These are phyloP conservation scores for Cucurbita argyrosperma DNA, from an alignment of 306 rosid species.

Conservation along the genomic window DNA sequence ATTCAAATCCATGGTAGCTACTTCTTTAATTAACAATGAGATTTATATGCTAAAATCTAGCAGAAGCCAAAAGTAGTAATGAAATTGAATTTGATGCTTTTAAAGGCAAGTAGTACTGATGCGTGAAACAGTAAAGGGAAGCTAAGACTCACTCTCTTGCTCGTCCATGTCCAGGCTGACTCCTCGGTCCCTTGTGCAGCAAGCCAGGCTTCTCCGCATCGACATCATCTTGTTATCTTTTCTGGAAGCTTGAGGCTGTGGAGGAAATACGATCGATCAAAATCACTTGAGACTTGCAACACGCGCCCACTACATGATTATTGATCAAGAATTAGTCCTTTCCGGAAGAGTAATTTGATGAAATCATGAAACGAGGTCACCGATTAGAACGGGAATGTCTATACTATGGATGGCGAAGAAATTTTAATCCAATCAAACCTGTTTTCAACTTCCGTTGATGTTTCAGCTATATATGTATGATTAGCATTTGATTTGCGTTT, in stretches of 20 bases:
- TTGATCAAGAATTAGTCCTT: background rate
- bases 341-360: background rate
- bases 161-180: slow-evolving; percentile 69
- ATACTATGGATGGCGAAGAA: background rate
- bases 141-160: slow-evolving; percentile 43
- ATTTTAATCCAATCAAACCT: background rate
- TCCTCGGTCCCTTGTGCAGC: slow-evolving; percentile 53
- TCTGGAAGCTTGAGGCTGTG: background rate
- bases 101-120: background rate
- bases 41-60: background rate
- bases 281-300: background rate
- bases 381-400: background rate
- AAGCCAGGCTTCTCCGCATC: slow-evolving; percentile 56
- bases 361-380: background rate
- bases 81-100: background rate
- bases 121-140: background rate
- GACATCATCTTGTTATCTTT: slow-evolving; percentile 17
- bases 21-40: background rate
- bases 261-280: background rate
- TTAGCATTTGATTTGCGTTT: background rate
- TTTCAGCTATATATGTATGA: background rate
- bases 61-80: background rate
- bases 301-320: background rate
- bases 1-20: background rate
- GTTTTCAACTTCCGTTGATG: background rate